A percentile compares a stretch with the other conserved stretches of the same genome.
phyloP scores from a whole-genome alignment of 768 basidiomycete species.

The Boletus sp. region DNA sequence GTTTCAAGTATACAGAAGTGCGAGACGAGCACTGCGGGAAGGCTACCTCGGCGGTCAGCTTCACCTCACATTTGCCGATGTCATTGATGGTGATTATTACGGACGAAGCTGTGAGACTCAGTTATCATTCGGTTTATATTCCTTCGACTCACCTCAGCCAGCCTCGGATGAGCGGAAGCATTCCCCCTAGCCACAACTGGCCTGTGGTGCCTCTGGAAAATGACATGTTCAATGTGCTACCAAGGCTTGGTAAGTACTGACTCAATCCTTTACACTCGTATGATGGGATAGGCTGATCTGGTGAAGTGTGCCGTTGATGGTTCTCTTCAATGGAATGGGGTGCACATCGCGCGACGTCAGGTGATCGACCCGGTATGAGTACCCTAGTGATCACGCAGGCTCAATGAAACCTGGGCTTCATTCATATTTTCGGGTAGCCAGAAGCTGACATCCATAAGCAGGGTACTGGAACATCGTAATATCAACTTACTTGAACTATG shows the following conservation, averaged over 20 bases:
- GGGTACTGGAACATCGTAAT: too few species aligned
- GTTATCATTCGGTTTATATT: not conserved
- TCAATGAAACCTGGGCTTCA: too few species aligned
- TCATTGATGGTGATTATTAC: constrained; percentile 48
- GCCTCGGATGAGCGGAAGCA: constrained; percentile 48
- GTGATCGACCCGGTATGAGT: constrained; percentile 41
- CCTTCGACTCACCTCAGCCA: constrained; percentile 18
- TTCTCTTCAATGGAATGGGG: constrained; percentile 26
- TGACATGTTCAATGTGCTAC: constrained; percentile 48
- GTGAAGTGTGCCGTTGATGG: constrained; percentile 29
- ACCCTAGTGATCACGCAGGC: too few species aligned
- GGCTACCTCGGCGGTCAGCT: constrained; percentile 41
- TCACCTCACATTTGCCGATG: constrained; percentile 46
- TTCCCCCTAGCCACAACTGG: constrained; percentile 56
- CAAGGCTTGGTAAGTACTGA: constrained; percentile 52
- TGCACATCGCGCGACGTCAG: constrained; percentile 22
- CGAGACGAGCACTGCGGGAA: constrained; percentile 60
- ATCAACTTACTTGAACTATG: too few species aligned
- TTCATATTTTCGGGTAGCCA: too few species aligned
- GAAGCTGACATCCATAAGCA: too few species aligned
- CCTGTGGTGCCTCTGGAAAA: constrained; percentile 46
- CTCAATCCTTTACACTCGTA: not conserved
- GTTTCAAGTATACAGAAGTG: constrained; percentile 56
- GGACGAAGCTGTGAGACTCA: constrained; percentile 52
- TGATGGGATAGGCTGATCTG: not conserved